Percentiles rank a stretch among this genome's conserved stretches.
These are phyloP conservation scores for Fomitopsis betulina DNA, from an alignment of 1,284 basidiomycete genomes.

Conservation along the genomic window DNA sequence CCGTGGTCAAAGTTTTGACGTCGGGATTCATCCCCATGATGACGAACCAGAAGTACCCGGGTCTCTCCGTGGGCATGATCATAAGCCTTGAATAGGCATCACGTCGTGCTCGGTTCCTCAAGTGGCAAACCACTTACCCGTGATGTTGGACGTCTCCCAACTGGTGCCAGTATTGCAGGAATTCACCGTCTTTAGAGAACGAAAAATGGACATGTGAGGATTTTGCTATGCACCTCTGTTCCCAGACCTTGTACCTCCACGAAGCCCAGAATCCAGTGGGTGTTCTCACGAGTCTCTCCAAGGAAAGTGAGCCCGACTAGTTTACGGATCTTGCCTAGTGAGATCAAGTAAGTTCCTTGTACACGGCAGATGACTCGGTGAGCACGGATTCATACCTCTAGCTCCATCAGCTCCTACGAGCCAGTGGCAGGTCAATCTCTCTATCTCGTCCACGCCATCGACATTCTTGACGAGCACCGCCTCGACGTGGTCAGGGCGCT, in stretches of 20 bases:
- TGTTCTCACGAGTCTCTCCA: slow-evolving; percentile 24
- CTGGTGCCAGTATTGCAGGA: slow-evolving; percentile 9
- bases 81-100: not conserved
- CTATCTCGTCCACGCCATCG: not conserved
- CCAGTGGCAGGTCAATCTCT: slow-evolving; percentile 13
- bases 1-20: not conserved
- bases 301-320: slow-evolving; percentile 25
- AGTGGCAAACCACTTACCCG: not conserved
- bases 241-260: slow-evolving; percentile 22
- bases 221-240: not conserved
- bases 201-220: not conserved
- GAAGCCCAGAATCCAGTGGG: slow-evolving; percentile 25
- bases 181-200: too few relatives aligned
- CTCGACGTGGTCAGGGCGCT: slow-evolving; percentile 18
- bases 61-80: slow-evolving; percentile 3
- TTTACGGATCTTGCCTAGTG: slow-evolving; percentile 24
- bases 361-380: slow-evolving; percentile 9
- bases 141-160: slow-evolving; percentile 15
- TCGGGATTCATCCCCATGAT: not conserved
- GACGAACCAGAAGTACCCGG: not conserved
- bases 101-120: not conserved
- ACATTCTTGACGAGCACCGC: slow-evolving; percentile 4
- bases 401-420: slow-evolving; percentile 33
- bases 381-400: slow-evolving; percentile 18
- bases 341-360: not conserved